Evolutionary conservation across 164 flowering plant species (phyloP), one percentile per base, ranked within the genome.

Genomic region (Cinnamomum micranthum): DNA sequence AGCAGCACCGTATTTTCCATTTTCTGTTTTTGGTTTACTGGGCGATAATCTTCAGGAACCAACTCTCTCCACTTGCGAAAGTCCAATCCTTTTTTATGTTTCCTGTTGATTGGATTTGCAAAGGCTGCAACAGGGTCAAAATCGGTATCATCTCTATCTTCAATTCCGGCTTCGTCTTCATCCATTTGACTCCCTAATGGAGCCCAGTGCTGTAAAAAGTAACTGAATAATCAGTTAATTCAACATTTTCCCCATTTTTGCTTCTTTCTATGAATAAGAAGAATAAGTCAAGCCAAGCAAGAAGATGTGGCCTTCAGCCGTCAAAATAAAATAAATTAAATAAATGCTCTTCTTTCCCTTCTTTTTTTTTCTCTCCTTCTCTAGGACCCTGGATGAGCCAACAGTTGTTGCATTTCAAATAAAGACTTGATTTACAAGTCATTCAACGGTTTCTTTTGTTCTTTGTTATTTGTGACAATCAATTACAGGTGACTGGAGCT

Each of bases 51-150:
- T 76, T 71, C 69, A 0, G 73, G 68, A 50, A 76, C 31, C 1
- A 89, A 64, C 75, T 95, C 93, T 77, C 77, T 84, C 97, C 96
- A 95, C 65, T 59, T 70, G 73, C 88, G 87, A 72, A 93, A 81
- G 76, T 90, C 84, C 83, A 91, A 50, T 25, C 66, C 86, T 74
- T 85, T 90, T 77, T 86, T 94, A 78, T 84, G 80, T 73, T 90
- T 96, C 78, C 88, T 91, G 70, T 77, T 47, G 2, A 91, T 74
- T 22, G 97, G 93, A 60, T 82, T 73, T 24, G 95, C 99, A 87
- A 84, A 86, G 64, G 76, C 78, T 22, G 89, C 81, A 65, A 84
- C 41, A 22, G 81, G 55, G 11, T 71, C 80, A 73, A 74, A 77
- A 2, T 77, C 71, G 15, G 50, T 63, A n/a, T 73, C 71, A 63